Base-by-base conservation (phyloP, 1,284 basidiomycete species). In the Malassezia arunalokei region DNA sequence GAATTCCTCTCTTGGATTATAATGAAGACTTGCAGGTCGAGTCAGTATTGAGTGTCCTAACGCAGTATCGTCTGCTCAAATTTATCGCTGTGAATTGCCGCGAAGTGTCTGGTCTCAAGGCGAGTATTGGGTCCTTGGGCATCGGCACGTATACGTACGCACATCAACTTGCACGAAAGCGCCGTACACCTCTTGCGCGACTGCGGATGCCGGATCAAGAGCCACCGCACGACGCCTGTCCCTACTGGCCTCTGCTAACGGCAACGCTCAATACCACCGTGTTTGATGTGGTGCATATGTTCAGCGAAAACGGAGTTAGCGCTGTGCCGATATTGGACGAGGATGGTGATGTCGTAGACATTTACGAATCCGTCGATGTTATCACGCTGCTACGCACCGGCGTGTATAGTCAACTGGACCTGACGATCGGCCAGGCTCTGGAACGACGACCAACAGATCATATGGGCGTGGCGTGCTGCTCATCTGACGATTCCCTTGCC, bases 311-410 rank as follows among this genome's bases (percentile, higher is more conserved):
- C 32, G 86, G 89, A 12, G 95, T 99, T 63, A 92, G 88, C 20
- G 91, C 92, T 2, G 92, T 99, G 8, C 94, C 94, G 3, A 95
- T 99, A 67, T 79, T 98, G 20, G 87, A 95, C 68, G 83, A 87
- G 52, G 81, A 90, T 3, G 94, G 92, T 8, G 81, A 91, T 51
- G 94, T 98, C 31, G 82, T 98, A 53, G 92, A 99, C 73, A 76
- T 99, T 40, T 99, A 98, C 74, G 94, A 99, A 76, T 95, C 92
- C 1, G 94, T 99, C 17, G 94, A 99, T 76, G 92, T 98, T 45
- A 94, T 98, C 60, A 66, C 64, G 8, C 60, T 74, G 4, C 88
- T 98, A 35, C 83, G 90, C n/a, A 80, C 89, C 12, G 91, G 91
- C 49, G 87, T 85, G 6, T 98, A 96, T 74, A 86, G 91, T 68